These are phyloP conservation scores for Metarhizium brunneum DNA, from an alignment of 2,329 filamentous ascomycete species.

Conservation along the genomic window DNA sequence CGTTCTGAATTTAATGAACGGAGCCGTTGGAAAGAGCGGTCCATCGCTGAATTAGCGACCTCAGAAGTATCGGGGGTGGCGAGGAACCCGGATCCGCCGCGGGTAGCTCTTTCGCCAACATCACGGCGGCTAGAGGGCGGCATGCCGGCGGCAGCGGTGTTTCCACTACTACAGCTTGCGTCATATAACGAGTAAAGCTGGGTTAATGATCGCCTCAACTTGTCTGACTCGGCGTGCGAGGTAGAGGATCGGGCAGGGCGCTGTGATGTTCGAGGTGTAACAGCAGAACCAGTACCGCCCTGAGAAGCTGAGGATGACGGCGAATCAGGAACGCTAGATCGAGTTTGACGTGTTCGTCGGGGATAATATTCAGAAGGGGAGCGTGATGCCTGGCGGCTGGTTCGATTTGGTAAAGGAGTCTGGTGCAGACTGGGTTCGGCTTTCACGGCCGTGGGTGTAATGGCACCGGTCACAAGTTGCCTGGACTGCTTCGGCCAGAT, in stretches of 20 bases:
- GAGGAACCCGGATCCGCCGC: slow-evolving; percentile 26
- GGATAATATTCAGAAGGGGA: slow-evolving; percentile 25
- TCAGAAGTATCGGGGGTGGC: slow-evolving; percentile 53
- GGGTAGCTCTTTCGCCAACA: slow-evolving; percentile 13
- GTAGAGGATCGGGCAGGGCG: slow-evolving; percentile 19
- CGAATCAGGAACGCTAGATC: slow-evolving; percentile 21
- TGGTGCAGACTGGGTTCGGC: slow-evolving; percentile 15
- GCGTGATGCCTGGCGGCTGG: slow-evolving; percentile 20
- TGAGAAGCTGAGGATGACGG: slow-evolving; percentile 9
- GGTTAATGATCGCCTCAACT: slow-evolving; percentile 24
- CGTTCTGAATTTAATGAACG: slow-evolving; percentile 33
- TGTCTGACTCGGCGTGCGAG: slow-evolving; percentile 23
- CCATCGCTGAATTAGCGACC: slow-evolving; percentile 17
- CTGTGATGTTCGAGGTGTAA: slow-evolving; percentile 14
- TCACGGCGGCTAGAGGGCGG: slow-evolving; percentile 12
- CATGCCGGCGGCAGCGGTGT: neutral
- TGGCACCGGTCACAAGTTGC: slow-evolving; percentile 11
- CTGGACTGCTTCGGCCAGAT: slow-evolving; percentile 11
- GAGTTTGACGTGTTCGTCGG: slow-evolving; percentile 20
- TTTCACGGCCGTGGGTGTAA: slow-evolving; percentile 18
- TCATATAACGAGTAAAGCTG: slow-evolving; percentile 12
- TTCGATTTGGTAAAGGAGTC: slow-evolving; percentile 16
- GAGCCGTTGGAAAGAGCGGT: slow-evolving; percentile 26
- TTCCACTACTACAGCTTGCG: neutral
- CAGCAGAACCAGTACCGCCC: neutral